phyloP scores from a whole-genome alignment of 2,329 filamentous ascomycete species.

The Phoma sp. region DNA sequence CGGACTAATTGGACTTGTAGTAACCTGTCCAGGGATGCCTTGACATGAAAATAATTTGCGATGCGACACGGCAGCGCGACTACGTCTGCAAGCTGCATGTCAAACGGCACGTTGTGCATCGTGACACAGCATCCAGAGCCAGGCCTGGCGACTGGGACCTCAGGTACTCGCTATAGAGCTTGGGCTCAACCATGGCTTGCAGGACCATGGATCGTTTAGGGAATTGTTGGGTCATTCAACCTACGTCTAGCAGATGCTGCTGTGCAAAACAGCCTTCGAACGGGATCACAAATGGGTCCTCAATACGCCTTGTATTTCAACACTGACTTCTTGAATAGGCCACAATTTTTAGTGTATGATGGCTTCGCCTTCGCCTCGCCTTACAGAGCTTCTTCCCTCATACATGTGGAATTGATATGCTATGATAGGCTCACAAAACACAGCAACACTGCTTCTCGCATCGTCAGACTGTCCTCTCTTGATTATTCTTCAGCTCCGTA shows the following conservation, averaged over 20 bases:
- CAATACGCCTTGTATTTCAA: too few relatives aligned
- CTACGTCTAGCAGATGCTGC: neutral
- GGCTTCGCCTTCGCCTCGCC: too few relatives aligned
- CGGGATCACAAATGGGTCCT: too few relatives aligned
- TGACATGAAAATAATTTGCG: slow-evolving; percentile 2
- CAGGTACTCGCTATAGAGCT: neutral
- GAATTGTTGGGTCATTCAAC: neutral
- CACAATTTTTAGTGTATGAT: too few relatives aligned
- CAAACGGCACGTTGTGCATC: slow-evolving; percentile 17
- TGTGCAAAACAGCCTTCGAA: too few relatives aligned
- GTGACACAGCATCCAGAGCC: slow-evolving; percentile 13
- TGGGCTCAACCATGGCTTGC: neutral
- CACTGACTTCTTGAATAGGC: too few relatives aligned
- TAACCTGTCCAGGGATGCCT: slow-evolving; percentile 13
- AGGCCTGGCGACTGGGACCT: slow-evolving; percentile 9
- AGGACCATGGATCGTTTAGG: neutral
- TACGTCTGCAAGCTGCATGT: slow-evolving; percentile 13
- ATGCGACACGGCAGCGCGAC: slow-evolving; percentile 15
- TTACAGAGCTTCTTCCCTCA: too few relatives aligned
- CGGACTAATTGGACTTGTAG: slow-evolving; percentile 1
- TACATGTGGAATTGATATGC: too few relatives aligned
- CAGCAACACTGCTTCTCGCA: too few relatives aligned
- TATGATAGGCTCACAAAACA: too few relatives aligned
- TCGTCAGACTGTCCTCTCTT: too few relatives aligned
- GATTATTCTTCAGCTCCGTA: too few relatives aligned